Conservation (phyloP, 1,139 yeast species). For the Sugiyamaella castrensis region DNA sequence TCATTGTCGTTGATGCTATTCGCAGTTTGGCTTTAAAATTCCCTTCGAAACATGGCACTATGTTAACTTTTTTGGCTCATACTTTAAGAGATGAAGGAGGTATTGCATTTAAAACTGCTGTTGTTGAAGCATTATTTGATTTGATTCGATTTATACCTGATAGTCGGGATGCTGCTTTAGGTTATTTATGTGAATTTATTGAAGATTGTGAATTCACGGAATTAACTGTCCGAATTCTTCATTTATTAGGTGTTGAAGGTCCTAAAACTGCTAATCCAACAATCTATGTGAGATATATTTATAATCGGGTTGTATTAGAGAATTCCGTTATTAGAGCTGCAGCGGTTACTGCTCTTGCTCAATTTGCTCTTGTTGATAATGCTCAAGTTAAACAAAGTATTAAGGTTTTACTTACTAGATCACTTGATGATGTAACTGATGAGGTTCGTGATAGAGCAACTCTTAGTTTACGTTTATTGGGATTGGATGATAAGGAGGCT, state of each 20-base stretch:
- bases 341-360: slow-evolving; percentile 88
- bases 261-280: slow-evolving; percentile 86
- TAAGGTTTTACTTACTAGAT: slow-evolving; percentile 71
- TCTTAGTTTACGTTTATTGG: slow-evolving; percentile 68
- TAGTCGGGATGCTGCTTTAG: slow-evolving; percentile 81
- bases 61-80: slow-evolving; percentile 79
- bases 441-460: slow-evolving; percentile 99
- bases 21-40: slow-evolving; percentile 89
- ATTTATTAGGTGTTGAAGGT: slow-evolving; percentile 90
- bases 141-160: slow-evolving; percentile 83
- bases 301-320: slow-evolving; percentile 93
- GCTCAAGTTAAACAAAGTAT: slow-evolving; percentile 66
- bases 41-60: slow-evolving; percentile 83
- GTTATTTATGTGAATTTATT: slow-evolving; percentile 90
- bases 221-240: slow-evolving; percentile 84
- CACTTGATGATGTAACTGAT: slow-evolving; percentile 86
- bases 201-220: slow-evolving; percentile 98
- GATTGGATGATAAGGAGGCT: slow-evolving; percentile 44
- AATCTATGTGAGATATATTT: slow-evolving; percentile 89
- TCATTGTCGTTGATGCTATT: slow-evolving; percentile 91
- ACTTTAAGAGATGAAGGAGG: slow-evolving; percentile 91
- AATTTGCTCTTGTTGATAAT: slow-evolving; percentile 81
- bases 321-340: slow-evolving; percentile 94
- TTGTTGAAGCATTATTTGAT: slow-evolving; percentile 90
- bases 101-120: slow-evolving; percentile 71